A percentile compares a stretch with the other conserved stretches of the same genome.
phyloP scores from a whole-genome alignment of 441 rosid genomes.

The Adansonia grandidieri region DNA sequence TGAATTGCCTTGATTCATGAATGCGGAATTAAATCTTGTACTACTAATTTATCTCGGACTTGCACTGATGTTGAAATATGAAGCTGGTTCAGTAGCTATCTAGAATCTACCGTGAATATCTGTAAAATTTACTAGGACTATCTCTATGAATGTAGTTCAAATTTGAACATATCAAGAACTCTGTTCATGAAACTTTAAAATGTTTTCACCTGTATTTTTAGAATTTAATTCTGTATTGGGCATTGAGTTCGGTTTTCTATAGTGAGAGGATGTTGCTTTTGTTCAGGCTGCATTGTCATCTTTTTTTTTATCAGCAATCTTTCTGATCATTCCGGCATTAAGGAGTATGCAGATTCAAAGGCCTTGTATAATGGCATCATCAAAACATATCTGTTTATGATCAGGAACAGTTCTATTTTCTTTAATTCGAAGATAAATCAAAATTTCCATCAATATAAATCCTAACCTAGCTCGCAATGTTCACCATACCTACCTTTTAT shows the following conservation, averaged over 20 bases:
- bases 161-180: not conserved
- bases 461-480: not conserved
- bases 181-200: not conserved
- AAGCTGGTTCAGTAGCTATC: slow-evolving; percentile 8
- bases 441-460: too few species aligned
- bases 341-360: too few species aligned
- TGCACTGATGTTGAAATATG: not conserved
- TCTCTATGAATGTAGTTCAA: not conserved
- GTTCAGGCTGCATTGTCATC: not conserved
- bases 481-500: not conserved
- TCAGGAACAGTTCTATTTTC: too few species aligned
- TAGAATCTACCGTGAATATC: not conserved
- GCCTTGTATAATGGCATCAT: too few species aligned
- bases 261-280: not conserved
- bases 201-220: not conserved
- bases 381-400: too few species aligned
- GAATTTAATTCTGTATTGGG: not conserved
- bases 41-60: not conserved
- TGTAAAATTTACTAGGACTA: not conserved
- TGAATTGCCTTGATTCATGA: slow-evolving; percentile 36
- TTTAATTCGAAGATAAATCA: too few species aligned
- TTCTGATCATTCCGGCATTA: not conserved
- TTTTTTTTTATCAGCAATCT: not conserved
- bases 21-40: not conserved
- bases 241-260: not conserved